These are phyloP conservation scores for Panaeolus cyanescens DNA, from an alignment of 768 basidiomycete species.

Conservation along the genomic window DNA sequence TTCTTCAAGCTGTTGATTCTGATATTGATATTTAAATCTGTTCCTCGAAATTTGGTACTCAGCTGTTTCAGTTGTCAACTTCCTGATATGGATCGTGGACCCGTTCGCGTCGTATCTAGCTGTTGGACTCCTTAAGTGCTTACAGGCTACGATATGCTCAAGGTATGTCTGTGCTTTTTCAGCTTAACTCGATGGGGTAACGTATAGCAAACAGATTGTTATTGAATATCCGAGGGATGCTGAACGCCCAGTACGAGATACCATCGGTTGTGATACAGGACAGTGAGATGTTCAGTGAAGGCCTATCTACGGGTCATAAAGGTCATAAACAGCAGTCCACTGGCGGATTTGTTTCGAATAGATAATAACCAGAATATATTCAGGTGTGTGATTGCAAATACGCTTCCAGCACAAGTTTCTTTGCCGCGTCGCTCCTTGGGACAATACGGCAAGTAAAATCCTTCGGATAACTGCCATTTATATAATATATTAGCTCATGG, in stretches of 20 bases:
- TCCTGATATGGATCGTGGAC: slow-evolving; percentile 25
- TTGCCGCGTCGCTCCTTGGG: neutral
- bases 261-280: neutral
- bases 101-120: slow-evolving; percentile 25
- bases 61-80: slow-evolving; percentile 26
- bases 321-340: too few relatives aligned
- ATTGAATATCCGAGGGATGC: slow-evolving; percentile 25
- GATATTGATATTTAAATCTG: neutral
- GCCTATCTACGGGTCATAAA: too few relatives aligned
- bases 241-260: slow-evolving; percentile 6
- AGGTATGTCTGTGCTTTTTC: slow-evolving; percentile 12
- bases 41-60: too few relatives aligned
- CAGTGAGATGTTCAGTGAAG: too few relatives aligned
- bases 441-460: neutral
- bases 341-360: too few relatives aligned
- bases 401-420: neutral
- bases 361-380: too few relatives aligned
- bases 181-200: neutral
- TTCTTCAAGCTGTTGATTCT: neutral
- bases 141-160: slow-evolving; percentile 28
- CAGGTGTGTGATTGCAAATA: too few relatives aligned
- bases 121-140: slow-evolving; percentile 21
- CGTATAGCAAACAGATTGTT: slow-evolving; percentile 16
- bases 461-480: neutral
- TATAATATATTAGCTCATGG: neutral